Base-by-base conservation (phyloP, 1,139 yeast species). In the Yamadazyma oceani region DNA sequence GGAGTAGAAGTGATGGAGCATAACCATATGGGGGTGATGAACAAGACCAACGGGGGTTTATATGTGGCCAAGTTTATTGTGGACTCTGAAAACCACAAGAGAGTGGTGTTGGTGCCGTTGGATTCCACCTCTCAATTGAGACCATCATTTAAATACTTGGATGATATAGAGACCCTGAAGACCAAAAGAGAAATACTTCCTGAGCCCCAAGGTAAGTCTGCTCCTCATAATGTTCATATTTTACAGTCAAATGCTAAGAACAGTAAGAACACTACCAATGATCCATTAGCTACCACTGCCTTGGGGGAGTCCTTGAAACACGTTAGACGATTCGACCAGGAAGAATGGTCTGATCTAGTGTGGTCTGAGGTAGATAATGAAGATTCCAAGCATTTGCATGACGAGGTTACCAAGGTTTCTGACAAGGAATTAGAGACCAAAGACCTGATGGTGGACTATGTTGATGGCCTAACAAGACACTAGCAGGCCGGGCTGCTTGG, bases 281-380 rank as follows among this genome's bases (percentile, higher is more conserved):
- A 89, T 17, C 95, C 89, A 2, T 84, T 85, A 49, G 70, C 82
- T 19, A 71, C 82, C 4, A 50, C 58, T 24, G 75, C 78, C 8
- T 82, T 86, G 41, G 92, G 96, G 2, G 92, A 89, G 22, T 90
- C 96, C 0, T 70, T 90, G 37, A 69, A 77, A 43, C 86, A 87
- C 30, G 78, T 83, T 44, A 85, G 85, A 54, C 63, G 71, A 34
- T 87, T 84, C 33, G 92, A 83, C 38, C 96, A 86, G 44, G 97
- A 90, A 56, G 69, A 64, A 17, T 78, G 79, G 67, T 52, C 58
- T 10, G 51, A 60, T 1, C 55, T 78, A 44, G 63, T 60, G n/a
- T 82, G 85, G 85, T 49, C 55, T 31, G 70, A 64, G 30, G 45
- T 64, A 5, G 63, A 65, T 23, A 69, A 69, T 21, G 64, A 58